Base-by-base conservation (phyloP, 1,284 basidiomycete species). In the Anthracocystis walkeri region DNA sequence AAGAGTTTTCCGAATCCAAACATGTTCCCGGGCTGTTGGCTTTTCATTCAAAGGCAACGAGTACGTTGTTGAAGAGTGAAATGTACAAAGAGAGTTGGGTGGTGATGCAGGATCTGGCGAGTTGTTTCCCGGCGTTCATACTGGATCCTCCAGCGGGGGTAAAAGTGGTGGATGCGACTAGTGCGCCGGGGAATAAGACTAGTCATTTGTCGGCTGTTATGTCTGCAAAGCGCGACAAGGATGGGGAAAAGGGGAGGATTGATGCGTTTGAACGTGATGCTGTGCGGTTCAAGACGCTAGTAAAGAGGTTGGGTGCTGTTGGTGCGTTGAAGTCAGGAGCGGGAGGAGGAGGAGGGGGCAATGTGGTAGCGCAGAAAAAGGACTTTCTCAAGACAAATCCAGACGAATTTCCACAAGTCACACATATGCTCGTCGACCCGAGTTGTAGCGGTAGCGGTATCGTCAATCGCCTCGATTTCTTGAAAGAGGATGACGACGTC, bases 111-210 rank as follows among this genome's bases (percentile, higher is more conserved):
- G 97, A 99, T 86, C 96, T 98, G 85, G 96, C 97, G 14, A 95
- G 93, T 51, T 99, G 97, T 86, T 95, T 99, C 84, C 95, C 97
- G 10, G 94, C 96, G 0, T 88, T 90, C 59, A 89, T 98, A 5
- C 61, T 84, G n/a, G 63, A 77, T 45, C 67, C 75, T 1, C 59
- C 52, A 7, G 33, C 23, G 3, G 61, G 41, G 4, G 57, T 41
- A 2, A 25, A 33, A 20, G 93, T 95, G 38, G 91, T 99, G 52
- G 97, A 99, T 85, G 95, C 94, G 5, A 99, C 95, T 29, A 92
- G 95, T 46, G 96, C 97, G 0, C 97, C 96, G 0, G 97, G 97
- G 0, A 99, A 99, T 87, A 99, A 99, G 87, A 99, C 97, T 0
- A 93, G 93, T 6, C 93, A 97, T 85, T 87, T 99, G 14, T 92